phyloP scores from a whole-genome alignment of 1,284 basidiomycete species.

The Heliocybe sulcata region DNA sequence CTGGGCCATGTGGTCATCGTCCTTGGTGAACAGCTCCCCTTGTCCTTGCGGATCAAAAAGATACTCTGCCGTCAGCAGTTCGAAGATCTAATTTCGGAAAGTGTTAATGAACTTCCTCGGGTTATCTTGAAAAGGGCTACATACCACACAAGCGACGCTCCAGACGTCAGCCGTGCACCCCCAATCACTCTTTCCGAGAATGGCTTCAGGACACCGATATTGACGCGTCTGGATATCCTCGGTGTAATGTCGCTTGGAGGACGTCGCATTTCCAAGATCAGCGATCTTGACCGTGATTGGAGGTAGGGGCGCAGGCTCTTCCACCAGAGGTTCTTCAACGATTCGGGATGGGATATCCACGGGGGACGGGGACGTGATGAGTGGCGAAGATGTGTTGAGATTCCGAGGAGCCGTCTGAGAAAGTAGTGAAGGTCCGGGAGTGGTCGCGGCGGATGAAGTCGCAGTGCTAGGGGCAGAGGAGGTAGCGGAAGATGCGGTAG shows the following conservation, averaged over 20 bases:
- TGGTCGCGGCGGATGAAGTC: neutral
- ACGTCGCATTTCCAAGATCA: conserved; percentile 84
- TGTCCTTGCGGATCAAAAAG: conserved; percentile 85
- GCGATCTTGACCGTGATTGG: conserved; percentile 88
- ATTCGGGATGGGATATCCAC: conserved; percentile 7
- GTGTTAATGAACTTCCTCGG: conserved; percentile 1
- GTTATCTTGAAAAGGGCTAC: neutral
- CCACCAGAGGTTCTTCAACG: neutral
- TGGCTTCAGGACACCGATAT: conserved; percentile 88
- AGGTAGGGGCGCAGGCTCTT: conserved; percentile 15
- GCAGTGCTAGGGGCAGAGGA: neutral
- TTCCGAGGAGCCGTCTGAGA: conserved; percentile 54
- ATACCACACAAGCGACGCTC: conserved; percentile 79
- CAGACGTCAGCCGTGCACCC: conserved; percentile 81
- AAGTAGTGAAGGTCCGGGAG: conserved; percentile 48
- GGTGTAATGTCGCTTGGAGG: conserved; percentile 78
- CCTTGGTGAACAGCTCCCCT: conserved; percentile 81
- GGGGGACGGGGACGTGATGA: conserved; percentile 15
- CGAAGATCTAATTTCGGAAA: conserved; percentile 41
- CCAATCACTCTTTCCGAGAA: conserved; percentile 84
- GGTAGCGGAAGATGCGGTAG: neutral
- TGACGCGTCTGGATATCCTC: conserved; percentile 94
- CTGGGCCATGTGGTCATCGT: conserved; percentile 93
- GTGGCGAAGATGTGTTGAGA: conserved; percentile 11
- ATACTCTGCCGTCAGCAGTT: conserved; percentile 82